Conservation (phyloP, 305 asterid genomes). For the Rubia occidens region DNA sequence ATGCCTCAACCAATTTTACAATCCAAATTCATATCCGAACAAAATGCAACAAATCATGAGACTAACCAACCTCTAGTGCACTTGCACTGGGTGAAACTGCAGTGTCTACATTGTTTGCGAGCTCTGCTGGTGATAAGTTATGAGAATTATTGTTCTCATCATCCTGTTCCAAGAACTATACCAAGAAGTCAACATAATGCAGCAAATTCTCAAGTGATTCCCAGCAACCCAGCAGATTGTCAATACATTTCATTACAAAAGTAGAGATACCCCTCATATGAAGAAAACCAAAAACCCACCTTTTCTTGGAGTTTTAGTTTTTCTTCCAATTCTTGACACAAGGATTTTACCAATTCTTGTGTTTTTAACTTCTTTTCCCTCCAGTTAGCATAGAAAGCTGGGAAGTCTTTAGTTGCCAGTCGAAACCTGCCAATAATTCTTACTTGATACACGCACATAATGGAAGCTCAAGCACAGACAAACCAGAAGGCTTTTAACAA, state of each 20-base stretch:
- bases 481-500: slow-evolving; percentile 18
- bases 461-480: slow-evolving; percentile 17
- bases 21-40: background rate
- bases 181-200: slow-evolving; percentile 15
- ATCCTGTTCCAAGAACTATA: slow-evolving; percentile 35
- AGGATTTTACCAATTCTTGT: slow-evolving; percentile 31
- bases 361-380: slow-evolving; percentile 39
- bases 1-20: background rate
- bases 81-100: slow-evolving; percentile 25
- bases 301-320: slow-evolving; percentile 31
- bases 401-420: slow-evolving; percentile 58
- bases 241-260: slow-evolving; percentile 13
- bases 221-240: background rate
- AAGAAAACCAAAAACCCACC: slow-evolving; percentile 35
- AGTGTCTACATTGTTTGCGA: slow-evolving; percentile 30
- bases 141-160: slow-evolving; percentile 32
- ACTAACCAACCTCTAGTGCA: slow-evolving; percentile 15
- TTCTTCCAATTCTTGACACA: slow-evolving; percentile 55
- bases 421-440: slow-evolving; percentile 46
- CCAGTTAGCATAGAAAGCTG: slow-evolving; percentile 53
- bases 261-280: background rate
- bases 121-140: slow-evolving; percentile 23
- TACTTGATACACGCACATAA: background rate
- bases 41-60: background rate
- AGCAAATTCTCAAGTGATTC: slow-evolving; percentile 13